Percentiles rank a stretch among this genome's conserved stretches.
phyloP scores from a whole-genome alignment of 176 grass and related monocot genomes.

The Oryza officinalis region DNA sequence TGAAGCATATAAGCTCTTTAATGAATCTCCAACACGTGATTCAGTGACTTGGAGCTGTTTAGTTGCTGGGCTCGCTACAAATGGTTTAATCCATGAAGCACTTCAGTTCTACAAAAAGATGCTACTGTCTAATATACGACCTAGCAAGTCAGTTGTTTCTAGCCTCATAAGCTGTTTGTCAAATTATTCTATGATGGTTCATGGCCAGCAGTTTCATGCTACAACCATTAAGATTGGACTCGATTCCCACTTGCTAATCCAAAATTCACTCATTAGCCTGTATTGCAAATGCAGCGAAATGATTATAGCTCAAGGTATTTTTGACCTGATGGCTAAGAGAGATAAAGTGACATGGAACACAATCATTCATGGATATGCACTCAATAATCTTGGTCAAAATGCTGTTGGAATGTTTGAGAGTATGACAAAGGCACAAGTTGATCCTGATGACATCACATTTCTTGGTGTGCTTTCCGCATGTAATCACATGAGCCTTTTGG shows the following conservation, averaged over 20 bases:
- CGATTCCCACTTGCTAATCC: slow-evolving; percentile 43
- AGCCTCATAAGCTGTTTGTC: slow-evolving; percentile 58
- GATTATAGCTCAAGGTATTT: slow-evolving; percentile 42
- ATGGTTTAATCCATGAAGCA: slow-evolving; percentile 53
- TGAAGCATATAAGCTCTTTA: slow-evolving; percentile 68
- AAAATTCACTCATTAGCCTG: slow-evolving; percentile 66
- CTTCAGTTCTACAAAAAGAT: slow-evolving; percentile 55
- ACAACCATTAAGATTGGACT: slow-evolving; percentile 52
- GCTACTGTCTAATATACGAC: slow-evolving; percentile 46
- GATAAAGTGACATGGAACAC: slow-evolving; percentile 80
- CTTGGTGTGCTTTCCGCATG: slow-evolving; percentile 62
- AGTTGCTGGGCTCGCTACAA: slow-evolving; percentile 53
- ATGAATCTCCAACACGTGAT: slow-evolving; percentile 51
- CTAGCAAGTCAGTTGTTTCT: slow-evolving; percentile 56
- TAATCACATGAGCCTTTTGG: slow-evolving; percentile 61
- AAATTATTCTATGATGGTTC: slow-evolving; percentile 48
- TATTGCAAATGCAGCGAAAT: slow-evolving; percentile 73
- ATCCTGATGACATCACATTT: slow-evolving; percentile 71
- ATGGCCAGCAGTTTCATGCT: slow-evolving; percentile 60
- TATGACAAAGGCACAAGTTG: slow-evolving; percentile 46
- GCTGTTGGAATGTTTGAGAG: slow-evolving; percentile 51
- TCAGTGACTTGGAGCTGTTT: slow-evolving; percentile 59
- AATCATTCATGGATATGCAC: slow-evolving; percentile 69
- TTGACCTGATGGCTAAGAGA: slow-evolving; percentile 46
- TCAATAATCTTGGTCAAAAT: slow-evolving; percentile 53